These are phyloP conservation scores for Purshia tridentata DNA, from an alignment of 306 rosid species.

Conservation along the genomic window DNA sequence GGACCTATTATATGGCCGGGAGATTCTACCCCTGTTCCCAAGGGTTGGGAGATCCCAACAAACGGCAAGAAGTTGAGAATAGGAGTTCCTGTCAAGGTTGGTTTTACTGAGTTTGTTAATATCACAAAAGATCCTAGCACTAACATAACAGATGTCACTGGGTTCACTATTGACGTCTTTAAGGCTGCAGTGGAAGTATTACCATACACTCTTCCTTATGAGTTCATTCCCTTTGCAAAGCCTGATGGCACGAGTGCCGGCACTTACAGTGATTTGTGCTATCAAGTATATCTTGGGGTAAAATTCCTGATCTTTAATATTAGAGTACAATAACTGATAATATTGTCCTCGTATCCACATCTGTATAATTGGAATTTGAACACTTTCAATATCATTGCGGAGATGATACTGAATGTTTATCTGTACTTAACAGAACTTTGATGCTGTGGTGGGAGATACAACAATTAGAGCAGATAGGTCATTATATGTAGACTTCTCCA, in stretches of 20 bases:
- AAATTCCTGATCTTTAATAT: neutral
- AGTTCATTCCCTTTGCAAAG: conserved; percentile 25
- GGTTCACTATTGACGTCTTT: conserved; percentile 56
- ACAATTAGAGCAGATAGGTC: conserved; percentile 54
- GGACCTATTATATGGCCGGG: conserved; percentile 48
- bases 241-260: conserved; percentile 18
- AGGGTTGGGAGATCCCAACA: conserved; percentile 45
- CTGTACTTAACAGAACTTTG: conserved; percentile 33
- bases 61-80: conserved; percentile 31
- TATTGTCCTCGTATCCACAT: too few species aligned
- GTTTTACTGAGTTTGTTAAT: conserved; percentile 42
- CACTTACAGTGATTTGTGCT: conserved; percentile 29
- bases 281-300: conserved; percentile 51
- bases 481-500: conserved; percentile 47
- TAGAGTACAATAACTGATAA: too few species aligned
- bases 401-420: too few species aligned
- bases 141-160: conserved; percentile 27
- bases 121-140: conserved; percentile 22
- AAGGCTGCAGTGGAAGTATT: conserved; percentile 36
- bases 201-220: conserved; percentile 33
- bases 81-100: conserved; percentile 46
- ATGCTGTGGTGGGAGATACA: conserved; percentile 48
- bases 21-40: conserved; percentile 21
- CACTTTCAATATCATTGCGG: too few species aligned
- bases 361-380: too few species aligned